Base-by-base conservation (phyloP, 495 filamentous ascomycete genomes). In the Xanthoparmelia taractica region DNA sequence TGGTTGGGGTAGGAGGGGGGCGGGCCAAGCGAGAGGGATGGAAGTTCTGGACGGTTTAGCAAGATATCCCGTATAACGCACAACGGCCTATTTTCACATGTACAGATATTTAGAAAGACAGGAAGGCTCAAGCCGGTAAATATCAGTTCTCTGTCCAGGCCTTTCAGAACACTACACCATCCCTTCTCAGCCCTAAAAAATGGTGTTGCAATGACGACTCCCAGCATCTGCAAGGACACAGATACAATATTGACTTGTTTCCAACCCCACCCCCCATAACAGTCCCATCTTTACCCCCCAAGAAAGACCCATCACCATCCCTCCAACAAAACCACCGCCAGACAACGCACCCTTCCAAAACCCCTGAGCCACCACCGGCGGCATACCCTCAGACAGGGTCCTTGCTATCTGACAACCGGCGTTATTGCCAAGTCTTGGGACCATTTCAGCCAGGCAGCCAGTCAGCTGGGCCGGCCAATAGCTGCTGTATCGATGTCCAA, bases 31-130 rank as follows among this genome's bases (percentile, higher is more conserved):
- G 87, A 29, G 89, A 87, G 63, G 78, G 86, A 59, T 97, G 94
- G 94, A 94, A 92, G 73, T 97, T 96, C 73, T 98, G 94, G 94
- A 86, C 84, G 57, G 40, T 57, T 54, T 54, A 33, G 29, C 7
- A 11, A 20, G 15, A 20, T 0, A 17, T 15, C 12, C 29, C 13
- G 4, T 3, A 5, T 12, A 50, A 5, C 25, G 23, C 25, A 29
- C 25, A 17, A 12, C 29, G 6, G 47, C 47, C 15, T 13, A 23
- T 8, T 18, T 47, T 8, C 10, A 2, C 20, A 8, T 17, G 12
- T 50, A 4, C 5, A 25, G 4, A n/a, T n/a, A 29, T 50, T 1
- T 8, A 54, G 50, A 33, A 52, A 31, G 27, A 34, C 13, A 20
- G 29, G 17, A 33, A 33, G 50, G 50, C 50, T 54, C 50, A 54